phyloP scores from a whole-genome alignment of 768 basidiomycete genomes.

The Pleurotus platypus region DNA sequence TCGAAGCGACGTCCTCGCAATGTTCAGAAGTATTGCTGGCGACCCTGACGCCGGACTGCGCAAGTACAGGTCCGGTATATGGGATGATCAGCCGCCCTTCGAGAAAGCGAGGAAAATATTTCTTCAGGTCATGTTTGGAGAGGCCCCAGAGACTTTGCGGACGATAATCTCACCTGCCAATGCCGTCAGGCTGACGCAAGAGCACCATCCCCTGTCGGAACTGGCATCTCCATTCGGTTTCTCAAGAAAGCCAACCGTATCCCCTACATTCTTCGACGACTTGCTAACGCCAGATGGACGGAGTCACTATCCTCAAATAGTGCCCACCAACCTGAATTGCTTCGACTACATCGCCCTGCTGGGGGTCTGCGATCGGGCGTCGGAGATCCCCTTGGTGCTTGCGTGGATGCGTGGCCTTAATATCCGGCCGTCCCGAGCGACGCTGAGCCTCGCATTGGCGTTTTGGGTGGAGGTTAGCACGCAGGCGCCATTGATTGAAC shows the following conservation, averaged over 20 bases:
- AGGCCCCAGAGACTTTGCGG: constrained; percentile 24
- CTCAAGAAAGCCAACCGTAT: neutral
- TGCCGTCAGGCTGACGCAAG: constrained; percentile 4
- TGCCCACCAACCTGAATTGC: constrained; percentile 51
- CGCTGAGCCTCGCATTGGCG: constrained; percentile 59
- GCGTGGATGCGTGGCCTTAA: constrained; percentile 71
- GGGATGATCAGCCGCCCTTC: constrained; percentile 42
- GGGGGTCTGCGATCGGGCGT: constrained; percentile 41
- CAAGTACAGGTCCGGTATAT: constrained; percentile 34
- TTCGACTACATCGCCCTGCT: constrained; percentile 60
- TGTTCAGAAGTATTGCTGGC: constrained; percentile 25
- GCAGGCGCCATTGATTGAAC: constrained; percentile 56
- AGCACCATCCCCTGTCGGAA: neutral
- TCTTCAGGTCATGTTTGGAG: constrained; percentile 51
- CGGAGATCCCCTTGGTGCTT: constrained; percentile 63
- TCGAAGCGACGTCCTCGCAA: constrained; percentile 22
- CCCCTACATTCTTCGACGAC: neutral
- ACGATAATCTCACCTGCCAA: constrained; percentile 13
- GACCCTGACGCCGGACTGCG: constrained; percentile 18
- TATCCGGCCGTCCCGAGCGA: constrained; percentile 48
- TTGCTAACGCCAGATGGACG: neutral
- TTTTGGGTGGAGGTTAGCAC: constrained; percentile 72
- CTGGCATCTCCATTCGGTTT: constrained; percentile 3
- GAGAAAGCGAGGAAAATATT: constrained; percentile 52
- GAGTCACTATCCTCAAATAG: constrained; percentile 22